Base-by-base conservation (phyloP, 148 eudicot genomes). In the Salicornia ramosissima region DNA sequence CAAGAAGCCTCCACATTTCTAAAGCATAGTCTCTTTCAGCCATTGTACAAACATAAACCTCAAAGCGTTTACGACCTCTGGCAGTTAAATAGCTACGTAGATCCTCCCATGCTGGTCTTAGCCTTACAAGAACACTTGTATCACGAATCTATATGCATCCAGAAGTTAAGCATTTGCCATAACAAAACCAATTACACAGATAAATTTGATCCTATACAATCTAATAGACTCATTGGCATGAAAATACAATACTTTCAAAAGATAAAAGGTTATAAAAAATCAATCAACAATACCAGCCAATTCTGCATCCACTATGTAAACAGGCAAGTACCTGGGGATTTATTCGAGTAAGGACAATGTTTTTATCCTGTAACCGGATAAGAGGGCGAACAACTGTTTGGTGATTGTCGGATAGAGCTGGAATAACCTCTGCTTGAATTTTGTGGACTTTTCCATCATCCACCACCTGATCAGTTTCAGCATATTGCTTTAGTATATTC, bases 1-100 rank as follows among this genome's bases (percentile, higher is more conserved):
- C 99, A 67, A 95, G 96, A 83, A 95, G 99, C 78, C 99, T 84
- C 99, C 99, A 95, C 99, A 95, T 95, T 82, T 95, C 99, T 77
- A 95, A 81, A 64, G 99, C 99, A 83, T 95, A 95, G 71, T 95
- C 99, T 77, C 99, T 91, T 89, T 95, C 99, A 68, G 99, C 99
- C 99, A 91, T 87, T n/a, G 99, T 95, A 84, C 99, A 95, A 75
- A 91, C 99, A 82, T 81, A 95, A 74, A 95, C 99, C 76, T 95
- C 99, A 81, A 95, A 95, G 40, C 99, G 89, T 76, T 95, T 95
- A 49, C 99, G 87, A 19, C 99, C 97, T 89, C 85, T 95, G 21
- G 99, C 99, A 71, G 88, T 95, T 83, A 95, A 80, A 84, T 95
- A 95, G 77, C 83, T 85, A 69, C 97, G 86, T 18, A 95, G 86